Evolutionary conservation across 2,329 filamentous ascomycete genomes (phyloP).

Genomic region (Ceratocystis diversiconidia): DNA sequence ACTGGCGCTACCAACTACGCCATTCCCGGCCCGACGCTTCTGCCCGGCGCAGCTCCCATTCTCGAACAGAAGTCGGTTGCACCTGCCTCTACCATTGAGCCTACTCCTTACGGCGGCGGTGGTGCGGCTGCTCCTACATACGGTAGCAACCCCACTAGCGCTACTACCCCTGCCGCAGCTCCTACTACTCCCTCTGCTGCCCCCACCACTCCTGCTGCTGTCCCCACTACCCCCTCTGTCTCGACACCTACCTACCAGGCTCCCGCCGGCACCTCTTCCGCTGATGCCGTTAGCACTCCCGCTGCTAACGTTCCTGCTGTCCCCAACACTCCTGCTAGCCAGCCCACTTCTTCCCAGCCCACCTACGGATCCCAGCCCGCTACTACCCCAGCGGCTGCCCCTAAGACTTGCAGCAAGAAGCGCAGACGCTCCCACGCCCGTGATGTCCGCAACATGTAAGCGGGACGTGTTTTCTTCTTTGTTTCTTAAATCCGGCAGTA

Average conservation of each 20-base stretch:
- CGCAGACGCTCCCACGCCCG: conserved; percentile 9
- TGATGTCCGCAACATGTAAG: conserved; percentile 7
- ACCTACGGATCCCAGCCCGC: neutral
- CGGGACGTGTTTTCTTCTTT: neutral
- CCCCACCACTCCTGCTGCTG: neutral
- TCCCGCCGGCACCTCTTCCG: neutral
- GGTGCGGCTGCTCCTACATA: neutral
- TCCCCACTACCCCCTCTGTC: neutral
- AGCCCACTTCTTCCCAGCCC: neutral
- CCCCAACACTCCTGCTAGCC: neutral
- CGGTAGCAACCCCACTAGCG: neutral
- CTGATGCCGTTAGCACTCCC: neutral
- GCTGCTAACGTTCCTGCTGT: neutral
- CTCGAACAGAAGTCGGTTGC: conserved; percentile 23
- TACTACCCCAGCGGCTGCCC: neutral
- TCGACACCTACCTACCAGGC: neutral
- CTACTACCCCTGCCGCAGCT: neutral
- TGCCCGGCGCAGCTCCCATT: conserved; percentile 14
- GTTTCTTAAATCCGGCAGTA: neutral
- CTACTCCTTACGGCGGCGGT: conserved; percentile 29
- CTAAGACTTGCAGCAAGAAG: conserved; percentile 6
- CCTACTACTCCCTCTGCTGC: neutral
- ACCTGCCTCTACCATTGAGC: conserved; percentile 32
- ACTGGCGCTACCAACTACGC: conserved; percentile 9
- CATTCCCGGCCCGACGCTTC: conserved; percentile 14